Evolutionary conservation across 768 basidiomycete genomes (phyloP).

Genomic region (Tricholoma furcatifolium): DNA sequence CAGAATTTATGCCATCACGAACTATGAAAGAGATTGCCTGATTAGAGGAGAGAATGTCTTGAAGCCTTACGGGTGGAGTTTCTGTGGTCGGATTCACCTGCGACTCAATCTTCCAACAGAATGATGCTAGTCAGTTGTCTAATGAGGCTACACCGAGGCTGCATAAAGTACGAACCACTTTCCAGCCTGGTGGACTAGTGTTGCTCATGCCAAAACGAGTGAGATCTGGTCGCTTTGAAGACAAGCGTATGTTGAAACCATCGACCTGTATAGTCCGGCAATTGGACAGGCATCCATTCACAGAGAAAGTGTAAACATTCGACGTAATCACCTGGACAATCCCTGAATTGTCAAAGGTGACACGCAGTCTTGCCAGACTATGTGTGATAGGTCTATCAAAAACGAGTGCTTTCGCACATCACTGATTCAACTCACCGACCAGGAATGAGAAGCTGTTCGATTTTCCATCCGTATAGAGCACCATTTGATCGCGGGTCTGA

Average conservation of each 20-base stretch:
- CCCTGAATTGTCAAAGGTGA: constrained; percentile 18
- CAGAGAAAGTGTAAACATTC: constrained; percentile 31
- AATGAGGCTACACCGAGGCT: background rate
- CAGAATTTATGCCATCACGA: constrained; percentile 28
- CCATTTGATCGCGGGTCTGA: constrained; percentile 69
- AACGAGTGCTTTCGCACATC: no score
- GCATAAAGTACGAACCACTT: constrained; percentile 4
- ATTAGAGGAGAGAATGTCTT: constrained; percentile 56
- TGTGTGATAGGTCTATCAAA: background rate
- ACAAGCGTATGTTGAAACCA: constrained; percentile 11
- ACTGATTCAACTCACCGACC: constrained; percentile 71
- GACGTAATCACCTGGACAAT: constrained; percentile 22
- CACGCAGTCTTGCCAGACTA: constrained; percentile 33
- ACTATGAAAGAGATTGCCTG: constrained; percentile 60
- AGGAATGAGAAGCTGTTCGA: constrained; percentile 57
- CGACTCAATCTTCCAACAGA: constrained; percentile 1
- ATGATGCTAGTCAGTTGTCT: background rate
- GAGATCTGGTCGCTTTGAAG: constrained; percentile 1
- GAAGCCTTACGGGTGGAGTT: constrained; percentile 55
- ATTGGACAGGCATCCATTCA: constrained; percentile 18
- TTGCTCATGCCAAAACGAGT: constrained; percentile 13
- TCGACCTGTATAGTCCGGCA: constrained; percentile 18
- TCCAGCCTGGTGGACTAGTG: background rate
- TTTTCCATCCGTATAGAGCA: constrained; percentile 66
- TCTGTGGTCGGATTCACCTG: background rate